Evolutionary conservation across 345 rosid species (phyloP), one percentile per base, ranked within the genome.

Genomic region (Litchi chinensis): DNA sequence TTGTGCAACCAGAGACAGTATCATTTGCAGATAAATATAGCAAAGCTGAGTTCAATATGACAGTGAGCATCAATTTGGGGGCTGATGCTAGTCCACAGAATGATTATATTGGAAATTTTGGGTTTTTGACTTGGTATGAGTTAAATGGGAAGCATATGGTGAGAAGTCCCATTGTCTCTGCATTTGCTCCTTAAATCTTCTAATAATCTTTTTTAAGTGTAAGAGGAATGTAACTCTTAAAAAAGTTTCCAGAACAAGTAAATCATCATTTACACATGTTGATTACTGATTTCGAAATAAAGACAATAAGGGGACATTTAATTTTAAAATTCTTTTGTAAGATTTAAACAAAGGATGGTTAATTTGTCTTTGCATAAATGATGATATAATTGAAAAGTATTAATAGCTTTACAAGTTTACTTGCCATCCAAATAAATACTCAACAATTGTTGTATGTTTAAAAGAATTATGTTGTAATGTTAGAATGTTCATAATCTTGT

Each of bases 131-230:
- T 46, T 88, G 93, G 93, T 48, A 82, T 24, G 86, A 86, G 81
- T 79, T 85, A 3, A 80, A 84, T 18, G 88, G 87, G 28, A 76
- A 68, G 1, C 90, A 77, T 65, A 71, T 70, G 1, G 86, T 88
- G 50, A 83, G 74, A 74, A 87, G 87, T 83, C 87, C 87, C 46
- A 83, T 87, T 62, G 86, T 85, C 65, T 88, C 91, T 59, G 91
- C 86, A 21, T 82, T 68, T 68, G 90, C 90, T 28, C 59, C 52
- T 16, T 64, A 24, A 4, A 41, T 41, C 9, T 41, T 5, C 44
- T 41, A 41, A 41, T 41, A 5, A 41, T 32, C 37, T 28, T 28
- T 28, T 28, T 2, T 3, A 48, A 48, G 54, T 12, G 5, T 12
- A 10, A 10, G 4, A 48, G 12, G 54, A 48, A 48, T 48, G 54